Evolutionary conservation across 148 eudicot genomes (phyloP).

Genomic region (Vaccinium vitisidaea): DNA sequence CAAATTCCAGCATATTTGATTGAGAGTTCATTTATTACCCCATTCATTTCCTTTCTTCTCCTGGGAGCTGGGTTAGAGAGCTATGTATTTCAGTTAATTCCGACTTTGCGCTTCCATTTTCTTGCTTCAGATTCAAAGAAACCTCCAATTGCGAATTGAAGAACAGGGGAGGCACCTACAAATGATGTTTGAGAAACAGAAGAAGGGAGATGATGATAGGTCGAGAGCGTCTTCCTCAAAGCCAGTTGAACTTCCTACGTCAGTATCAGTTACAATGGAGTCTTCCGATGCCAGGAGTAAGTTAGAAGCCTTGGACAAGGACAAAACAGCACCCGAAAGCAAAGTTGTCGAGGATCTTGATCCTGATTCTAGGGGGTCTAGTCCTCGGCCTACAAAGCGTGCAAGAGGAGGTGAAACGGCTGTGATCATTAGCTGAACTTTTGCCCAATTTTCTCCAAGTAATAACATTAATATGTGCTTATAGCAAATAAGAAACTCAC

Average conservation of each 20-base stretch:
- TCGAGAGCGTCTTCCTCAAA: constrained; percentile 23
- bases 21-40: background rate
- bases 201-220: constrained; percentile 34
- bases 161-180: constrained; percentile 48
- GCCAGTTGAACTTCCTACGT: constrained; percentile 15
- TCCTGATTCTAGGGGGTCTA: constrained; percentile 14
- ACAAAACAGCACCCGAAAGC: constrained; percentile 17
- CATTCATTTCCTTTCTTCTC: background rate
- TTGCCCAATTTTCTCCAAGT: background rate
- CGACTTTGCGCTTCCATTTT: background rate
- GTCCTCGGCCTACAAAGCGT: constrained; percentile 42
- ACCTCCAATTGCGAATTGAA: constrained; percentile 50
- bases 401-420: constrained; percentile 19
- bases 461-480: background rate
- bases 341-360: constrained; percentile 6
- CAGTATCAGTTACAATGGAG: background rate
- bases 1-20: background rate
- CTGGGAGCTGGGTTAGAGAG: background rate
- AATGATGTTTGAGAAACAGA: constrained; percentile 52
- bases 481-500: constrained; percentile 5
- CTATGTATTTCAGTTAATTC: background rate
- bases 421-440: background rate
- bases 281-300: constrained; percentile 14
- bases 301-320: constrained; percentile 22
- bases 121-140: constrained; percentile 38